Percentiles rank a stretch among this genome's conserved stretches.
These are phyloP conservation scores for Colletotrichum sp. DNA, from an alignment of 2,329 filamentous ascomycete species.

Conservation along the genomic window DNA sequence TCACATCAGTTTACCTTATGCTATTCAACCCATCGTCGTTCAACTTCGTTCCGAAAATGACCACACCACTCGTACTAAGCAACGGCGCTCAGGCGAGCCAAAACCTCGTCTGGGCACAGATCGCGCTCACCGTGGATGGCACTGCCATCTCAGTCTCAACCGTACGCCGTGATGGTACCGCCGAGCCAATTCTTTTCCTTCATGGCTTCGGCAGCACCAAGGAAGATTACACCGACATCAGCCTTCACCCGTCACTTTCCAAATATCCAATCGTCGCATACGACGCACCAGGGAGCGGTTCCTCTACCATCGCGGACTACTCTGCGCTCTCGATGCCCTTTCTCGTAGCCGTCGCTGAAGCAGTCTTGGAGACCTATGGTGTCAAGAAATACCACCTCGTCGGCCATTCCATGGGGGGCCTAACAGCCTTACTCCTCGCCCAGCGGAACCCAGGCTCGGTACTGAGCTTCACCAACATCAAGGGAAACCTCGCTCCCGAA, in stretches of 20 bases:
- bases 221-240: slow-evolving; percentile 29
- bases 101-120: background rate
- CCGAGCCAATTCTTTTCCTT: slow-evolving; percentile 25
- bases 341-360: slow-evolving; percentile 22
- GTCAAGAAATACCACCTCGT: slow-evolving; percentile 26
- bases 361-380: slow-evolving; percentile 17
- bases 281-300: slow-evolving; percentile 28
- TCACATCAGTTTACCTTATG: fast-evolving
- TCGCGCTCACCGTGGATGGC: background rate
- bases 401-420: slow-evolving; percentile 32
- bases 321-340: slow-evolving; percentile 23
- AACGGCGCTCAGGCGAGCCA: background rate
- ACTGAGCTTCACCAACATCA: slow-evolving; percentile 29
- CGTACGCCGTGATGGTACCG: background rate
- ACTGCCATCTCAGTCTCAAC: slow-evolving; percentile 26
- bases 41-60: background rate
- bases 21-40: fast-evolving
- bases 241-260: slow-evolving; percentile 18
- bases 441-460: background rate
- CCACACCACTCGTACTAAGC: background rate
- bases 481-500: slow-evolving; percentile 29
- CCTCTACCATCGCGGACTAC: slow-evolving; percentile 19
- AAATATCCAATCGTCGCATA: slow-evolving; percentile 25
- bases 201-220: slow-evolving; percentile 31
- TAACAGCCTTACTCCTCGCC: slow-evolving; percentile 25